These are phyloP conservation scores for Nicotiana rustica DNA, from an alignment of 305 asterid genomes.

Conservation along the genomic window DNA sequence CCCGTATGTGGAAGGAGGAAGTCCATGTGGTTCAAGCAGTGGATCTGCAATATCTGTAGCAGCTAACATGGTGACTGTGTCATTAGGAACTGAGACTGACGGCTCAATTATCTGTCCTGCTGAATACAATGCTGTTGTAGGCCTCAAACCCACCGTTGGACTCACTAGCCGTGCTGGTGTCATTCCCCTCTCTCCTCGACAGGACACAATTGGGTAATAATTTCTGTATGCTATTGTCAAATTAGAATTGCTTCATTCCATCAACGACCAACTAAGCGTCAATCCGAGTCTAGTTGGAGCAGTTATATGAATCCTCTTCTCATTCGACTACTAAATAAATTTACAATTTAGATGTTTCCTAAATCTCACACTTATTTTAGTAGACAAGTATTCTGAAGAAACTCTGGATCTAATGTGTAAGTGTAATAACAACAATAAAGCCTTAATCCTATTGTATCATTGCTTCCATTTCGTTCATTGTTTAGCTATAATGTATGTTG, in stretches of 20 bases:
- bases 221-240: background rate
- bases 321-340: background rate
- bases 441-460: too few species aligned
- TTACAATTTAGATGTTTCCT: background rate
- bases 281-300: background rate
- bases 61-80: conserved; percentile 59
- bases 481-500: too few species aligned
- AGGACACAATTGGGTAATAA: conserved; percentile 60
- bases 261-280: background rate
- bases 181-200: conserved; percentile 57
- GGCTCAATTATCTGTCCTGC: conserved; percentile 64
- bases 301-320: background rate
- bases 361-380: background rate
- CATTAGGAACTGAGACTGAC: conserved; percentile 65
- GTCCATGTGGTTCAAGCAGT: conserved; percentile 64
- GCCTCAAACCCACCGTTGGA: conserved; percentile 62
- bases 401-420: background rate
- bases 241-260: background rate
- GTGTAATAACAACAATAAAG: background rate
- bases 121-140: conserved; percentile 53
- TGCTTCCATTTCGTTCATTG: too few species aligned
- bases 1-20: conserved; percentile 52
- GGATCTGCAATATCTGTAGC: conserved; percentile 75
- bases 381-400: background rate
- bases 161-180: conserved; percentile 66